Percentiles rank a stretch among this genome's conserved stretches.
Evolutionary conservation across 2,329 filamentous ascomycete species (phyloP).

Genomic region (Sporothrix phasma): DNA sequence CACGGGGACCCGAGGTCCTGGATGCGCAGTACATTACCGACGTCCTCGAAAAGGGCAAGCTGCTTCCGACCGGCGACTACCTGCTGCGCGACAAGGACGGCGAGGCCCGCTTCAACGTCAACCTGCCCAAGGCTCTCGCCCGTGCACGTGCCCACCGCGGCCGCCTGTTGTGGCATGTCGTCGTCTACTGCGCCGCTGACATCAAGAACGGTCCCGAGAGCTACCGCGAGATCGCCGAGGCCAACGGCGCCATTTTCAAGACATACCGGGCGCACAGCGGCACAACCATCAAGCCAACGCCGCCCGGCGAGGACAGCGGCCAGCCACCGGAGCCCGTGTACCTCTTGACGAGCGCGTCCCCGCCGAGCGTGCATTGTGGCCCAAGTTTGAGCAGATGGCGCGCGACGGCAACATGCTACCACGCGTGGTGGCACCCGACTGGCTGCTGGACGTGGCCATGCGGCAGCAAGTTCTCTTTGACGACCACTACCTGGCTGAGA

Average conservation of each 20-base stretch:
- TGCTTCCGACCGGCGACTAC: slow-evolving; percentile 56
- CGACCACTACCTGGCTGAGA: slow-evolving; percentile 43
- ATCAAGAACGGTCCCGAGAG: slow-evolving; percentile 75
- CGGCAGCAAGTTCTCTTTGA: slow-evolving; percentile 66
- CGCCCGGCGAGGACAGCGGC: slow-evolving; percentile 50
- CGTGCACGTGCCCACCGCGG: slow-evolving; percentile 69
- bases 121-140: slow-evolving; percentile 55
- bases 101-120: slow-evolving; percentile 62
- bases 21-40: slow-evolving; percentile 69
- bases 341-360: slow-evolving; percentile 59
- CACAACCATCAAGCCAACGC: slow-evolving; percentile 54
- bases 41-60: slow-evolving; percentile 57
- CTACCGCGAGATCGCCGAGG: slow-evolving; percentile 74
- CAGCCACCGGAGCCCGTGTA: slow-evolving; percentile 64
- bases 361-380: slow-evolving; percentile 68
- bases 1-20: slow-evolving; percentile 68
- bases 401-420: slow-evolving; percentile 68
- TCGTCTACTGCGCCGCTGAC: slow-evolving; percentile 73
- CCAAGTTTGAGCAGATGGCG: slow-evolving; percentile 70
- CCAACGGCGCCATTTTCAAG: slow-evolving; percentile 78
- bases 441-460: slow-evolving; percentile 85
- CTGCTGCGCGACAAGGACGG: slow-evolving; percentile 59
- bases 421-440: slow-evolving; percentile 74
- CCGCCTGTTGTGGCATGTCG: slow-evolving; percentile 62
- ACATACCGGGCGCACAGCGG: slow-evolving; percentile 66